Evolutionary conservation across 192 early-diverging fungal genomes (phyloP).

Genomic region (Coemansia sp.): DNA sequence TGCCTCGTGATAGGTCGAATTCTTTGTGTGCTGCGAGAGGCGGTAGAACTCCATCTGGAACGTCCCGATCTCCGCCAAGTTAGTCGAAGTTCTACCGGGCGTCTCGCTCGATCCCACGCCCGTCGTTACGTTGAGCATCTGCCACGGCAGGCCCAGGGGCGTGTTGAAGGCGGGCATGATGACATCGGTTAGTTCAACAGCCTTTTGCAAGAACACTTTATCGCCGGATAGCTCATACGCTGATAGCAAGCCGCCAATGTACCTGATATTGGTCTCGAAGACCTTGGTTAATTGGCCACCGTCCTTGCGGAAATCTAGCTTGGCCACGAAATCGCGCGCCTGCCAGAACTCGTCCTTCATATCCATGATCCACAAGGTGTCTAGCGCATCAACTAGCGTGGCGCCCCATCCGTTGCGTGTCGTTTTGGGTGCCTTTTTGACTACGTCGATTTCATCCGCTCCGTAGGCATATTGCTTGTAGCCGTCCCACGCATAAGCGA

Average conservation of each 20-base stretch:
- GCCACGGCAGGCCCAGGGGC: conserved; percentile 69
- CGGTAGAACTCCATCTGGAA: conserved; percentile 90
- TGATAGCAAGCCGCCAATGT: conserved; percentile 81
- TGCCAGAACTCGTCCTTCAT: conserved; percentile 72
- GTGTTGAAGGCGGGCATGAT: conserved; percentile 75
- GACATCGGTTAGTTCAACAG: conserved; percentile 71
- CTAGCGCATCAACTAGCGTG: conserved; percentile 84
- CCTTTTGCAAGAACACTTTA: conserved; percentile 63
- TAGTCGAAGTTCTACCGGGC: conserved; percentile 39
- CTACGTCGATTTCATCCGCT: conserved; percentile 64
- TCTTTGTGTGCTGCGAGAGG: conserved; percentile 70
- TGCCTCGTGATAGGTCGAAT: conserved; percentile 77
- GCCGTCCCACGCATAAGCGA: conserved; percentile 69
- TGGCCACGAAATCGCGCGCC: conserved; percentile 68
- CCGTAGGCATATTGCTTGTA: conserved; percentile 79
- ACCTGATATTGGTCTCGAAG: conserved; percentile 89
- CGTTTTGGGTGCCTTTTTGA: conserved; percentile 37
- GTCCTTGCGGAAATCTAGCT: conserved; percentile 63
- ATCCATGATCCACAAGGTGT: conserved; percentile 81
- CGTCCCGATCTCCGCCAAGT: conserved; percentile 76
- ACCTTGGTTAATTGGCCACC: conserved; percentile 64
- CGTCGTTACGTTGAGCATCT: conserved; percentile 63
- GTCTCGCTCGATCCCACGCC: conserved; percentile 56
- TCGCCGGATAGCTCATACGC: conserved; percentile 75
- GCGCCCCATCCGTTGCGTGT: conserved; percentile 70